phyloP scores from a whole-genome alignment of 2,329 filamentous ascomycete species.

The Pseudogymnoascus sp. region DNA sequence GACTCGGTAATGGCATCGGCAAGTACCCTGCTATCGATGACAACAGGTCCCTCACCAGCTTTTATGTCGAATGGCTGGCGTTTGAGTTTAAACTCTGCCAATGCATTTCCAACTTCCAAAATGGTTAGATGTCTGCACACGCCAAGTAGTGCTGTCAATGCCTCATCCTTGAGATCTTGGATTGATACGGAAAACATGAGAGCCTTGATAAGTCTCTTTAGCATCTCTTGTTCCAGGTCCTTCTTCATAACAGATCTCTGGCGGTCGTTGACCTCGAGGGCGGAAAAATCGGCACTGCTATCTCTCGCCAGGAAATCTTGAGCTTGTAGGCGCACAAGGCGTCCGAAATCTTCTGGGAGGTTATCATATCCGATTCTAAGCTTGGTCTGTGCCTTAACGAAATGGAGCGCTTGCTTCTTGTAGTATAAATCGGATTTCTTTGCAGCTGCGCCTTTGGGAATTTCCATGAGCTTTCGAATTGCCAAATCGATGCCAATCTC shows the following conservation, averaged over 20 bases:
- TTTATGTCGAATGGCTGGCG: slow-evolving; percentile 75
- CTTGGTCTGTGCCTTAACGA: slow-evolving; percentile 85
- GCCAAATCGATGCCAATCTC: slow-evolving; percentile 83
- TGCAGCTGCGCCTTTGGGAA: slow-evolving; percentile 52
- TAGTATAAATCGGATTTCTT: slow-evolving; percentile 67
- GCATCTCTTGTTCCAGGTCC: slow-evolving; percentile 68
- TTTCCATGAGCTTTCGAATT: slow-evolving; percentile 78
- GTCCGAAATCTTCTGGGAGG: slow-evolving; percentile 81
- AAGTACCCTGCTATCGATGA: slow-evolving; percentile 77
- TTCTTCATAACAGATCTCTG: slow-evolving; percentile 83
- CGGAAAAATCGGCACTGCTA: slow-evolving; percentile 60
- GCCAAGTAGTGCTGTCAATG: slow-evolving; percentile 67
- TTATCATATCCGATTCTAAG: slow-evolving; percentile 80
- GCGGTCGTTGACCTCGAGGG: slow-evolving; percentile 69
- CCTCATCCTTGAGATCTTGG: slow-evolving; percentile 69
- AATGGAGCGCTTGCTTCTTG: slow-evolving; percentile 84
- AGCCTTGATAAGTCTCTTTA: slow-evolving; percentile 85
- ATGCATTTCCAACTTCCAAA: slow-evolving; percentile 78
- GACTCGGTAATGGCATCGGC: slow-evolving; percentile 87
- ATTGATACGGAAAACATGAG: slow-evolving; percentile 79
- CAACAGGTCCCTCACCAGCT: slow-evolving; percentile 78
- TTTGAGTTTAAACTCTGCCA: slow-evolving; percentile 71
- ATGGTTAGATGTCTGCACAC: slow-evolving; percentile 86
- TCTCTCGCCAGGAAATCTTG: slow-evolving; percentile 74
- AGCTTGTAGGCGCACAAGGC: slow-evolving; percentile 78